Conservation (phyloP, 495 filamentous ascomycete species). For the Letharia lupina region DNA sequence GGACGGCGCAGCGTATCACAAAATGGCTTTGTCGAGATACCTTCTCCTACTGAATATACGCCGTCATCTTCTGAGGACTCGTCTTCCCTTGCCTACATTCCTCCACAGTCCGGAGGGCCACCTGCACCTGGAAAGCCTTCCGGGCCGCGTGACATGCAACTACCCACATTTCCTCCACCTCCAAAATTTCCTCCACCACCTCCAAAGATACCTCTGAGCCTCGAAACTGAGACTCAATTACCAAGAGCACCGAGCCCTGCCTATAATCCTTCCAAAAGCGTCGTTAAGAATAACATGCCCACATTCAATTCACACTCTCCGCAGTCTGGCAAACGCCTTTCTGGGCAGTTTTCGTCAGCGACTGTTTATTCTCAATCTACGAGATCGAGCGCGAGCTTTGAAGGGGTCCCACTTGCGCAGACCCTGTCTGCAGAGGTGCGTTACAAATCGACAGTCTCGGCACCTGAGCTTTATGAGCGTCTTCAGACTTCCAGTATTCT, state of each 20-base stretch:
- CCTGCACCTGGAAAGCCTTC: conserved; percentile 33
- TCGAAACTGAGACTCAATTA: conserved; percentile 40
- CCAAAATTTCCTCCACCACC: conserved; percentile 39
- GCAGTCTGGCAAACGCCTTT: conserved; percentile 18
- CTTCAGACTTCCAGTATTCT: conserved; percentile 58
- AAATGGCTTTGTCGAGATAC: conserved; percentile 17
- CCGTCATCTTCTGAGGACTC: conserved; percentile 29
- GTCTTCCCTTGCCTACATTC: conserved; percentile 28
- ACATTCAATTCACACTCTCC: conserved; percentile 10
- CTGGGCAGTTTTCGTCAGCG: background rate
- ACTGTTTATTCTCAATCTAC: conserved; percentile 11
- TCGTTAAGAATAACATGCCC: conserved; percentile 3
- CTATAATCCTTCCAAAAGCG: conserved; percentile 55
- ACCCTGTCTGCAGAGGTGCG: conserved; percentile 4
- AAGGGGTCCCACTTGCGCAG: background rate
- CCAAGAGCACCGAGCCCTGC: conserved; percentile 76
- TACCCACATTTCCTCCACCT: conserved; percentile 33
- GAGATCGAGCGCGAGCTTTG: conserved; percentile 6
- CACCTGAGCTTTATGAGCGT: conserved; percentile 56
- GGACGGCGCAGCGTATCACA: background rate
- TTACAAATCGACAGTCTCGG: conserved; percentile 40
- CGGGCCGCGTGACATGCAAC: conserved; percentile 51
- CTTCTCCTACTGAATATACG: conserved; percentile 32
- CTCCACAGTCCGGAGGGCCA: conserved; percentile 23
- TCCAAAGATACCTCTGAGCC: conserved; percentile 49